Percentiles rank a stretch among this genome's conserved stretches.
Evolutionary conservation across 1,139 yeast species (phyloP).

Genomic region (Magnusiomyces suaveolens): DNA sequence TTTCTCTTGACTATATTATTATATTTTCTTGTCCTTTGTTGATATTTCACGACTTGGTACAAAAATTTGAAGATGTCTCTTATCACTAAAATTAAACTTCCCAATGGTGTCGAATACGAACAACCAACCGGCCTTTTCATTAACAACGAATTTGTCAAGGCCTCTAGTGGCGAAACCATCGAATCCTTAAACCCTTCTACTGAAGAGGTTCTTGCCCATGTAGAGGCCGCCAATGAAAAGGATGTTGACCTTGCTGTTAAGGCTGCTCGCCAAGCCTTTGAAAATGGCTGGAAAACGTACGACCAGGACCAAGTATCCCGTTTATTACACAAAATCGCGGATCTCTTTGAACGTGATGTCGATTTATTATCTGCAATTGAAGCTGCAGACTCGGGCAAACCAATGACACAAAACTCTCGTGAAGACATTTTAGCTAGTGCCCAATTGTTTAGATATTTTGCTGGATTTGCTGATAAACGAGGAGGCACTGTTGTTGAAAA

Average conservation of each 20-base stretch:
- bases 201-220: constrained; percentile 44
- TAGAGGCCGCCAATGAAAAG: constrained; percentile 45
- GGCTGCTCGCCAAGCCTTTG: constrained; percentile 48
- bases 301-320: constrained; percentile 40
- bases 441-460: constrained; percentile 46
- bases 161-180: constrained; percentile 49
- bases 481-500: constrained; percentile 62
- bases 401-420: constrained; percentile 35
- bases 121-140: constrained; percentile 80
- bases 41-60: no score
- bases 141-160: constrained; percentile 64
- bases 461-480: constrained; percentile 78
- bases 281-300: constrained; percentile 39
- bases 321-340: constrained; percentile 43
- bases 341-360: constrained; percentile 40
- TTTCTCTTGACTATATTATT: no score
- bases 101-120: constrained; percentile 46
- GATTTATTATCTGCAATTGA: constrained; percentile 48
- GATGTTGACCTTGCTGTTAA: constrained; percentile 54
- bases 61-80: constrained; percentile 7
- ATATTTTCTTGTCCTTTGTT: neutral
- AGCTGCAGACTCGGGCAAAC: constrained; percentile 54
- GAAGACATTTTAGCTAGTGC: constrained; percentile 54
- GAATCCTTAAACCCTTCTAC: constrained; percentile 35
- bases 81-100: constrained; percentile 36